Conservation (phyloP, 768 basidiomycete species). For the Mrakia hoshinonis region DNA sequence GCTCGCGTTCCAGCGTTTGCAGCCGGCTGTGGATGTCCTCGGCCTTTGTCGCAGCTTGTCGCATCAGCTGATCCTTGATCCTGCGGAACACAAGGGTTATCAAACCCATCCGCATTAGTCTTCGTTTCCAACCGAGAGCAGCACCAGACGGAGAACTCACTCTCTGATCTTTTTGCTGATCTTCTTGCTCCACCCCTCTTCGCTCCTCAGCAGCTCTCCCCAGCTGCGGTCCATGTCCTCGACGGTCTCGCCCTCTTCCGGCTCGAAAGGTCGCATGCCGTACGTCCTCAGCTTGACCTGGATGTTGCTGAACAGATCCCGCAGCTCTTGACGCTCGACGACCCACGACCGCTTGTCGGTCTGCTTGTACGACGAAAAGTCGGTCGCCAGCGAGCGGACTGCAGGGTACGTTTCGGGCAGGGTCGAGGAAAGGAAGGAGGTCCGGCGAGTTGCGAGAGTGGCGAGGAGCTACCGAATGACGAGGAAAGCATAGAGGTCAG, state of each 20-base stretch:
- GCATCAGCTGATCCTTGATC: slow-evolving; percentile 40
- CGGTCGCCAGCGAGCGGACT: slow-evolving; percentile 64
- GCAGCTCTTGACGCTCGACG: slow-evolving; percentile 76
- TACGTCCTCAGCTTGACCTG: slow-evolving; percentile 91
- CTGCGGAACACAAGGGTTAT: slow-evolving; percentile 32
- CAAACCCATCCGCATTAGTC: no score
- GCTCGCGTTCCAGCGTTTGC: slow-evolving; percentile 44
- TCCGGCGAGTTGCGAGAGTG: slow-evolving; percentile 58
- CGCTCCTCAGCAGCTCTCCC: slow-evolving; percentile 61
- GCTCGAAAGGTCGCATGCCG: slow-evolving; percentile 71
- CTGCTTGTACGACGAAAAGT: slow-evolving; percentile 72
- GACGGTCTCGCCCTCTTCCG: slow-evolving; percentile 60
- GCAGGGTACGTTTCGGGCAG: slow-evolving; percentile 58
- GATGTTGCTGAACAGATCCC: slow-evolving; percentile 80
- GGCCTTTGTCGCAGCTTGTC: slow-evolving; percentile 37
- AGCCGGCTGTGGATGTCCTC: slow-evolving; percentile 37
- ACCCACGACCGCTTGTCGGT: slow-evolving; percentile 81
- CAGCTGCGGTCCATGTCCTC: slow-evolving; percentile 66
- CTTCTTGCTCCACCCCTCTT: slow-evolving; percentile 63
- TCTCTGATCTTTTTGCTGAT: slow-evolving; percentile 85
- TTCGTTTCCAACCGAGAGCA: no score
- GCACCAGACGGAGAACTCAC: slow-evolving; percentile 46
- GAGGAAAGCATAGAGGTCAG: not conserved
- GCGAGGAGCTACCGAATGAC: slow-evolving; percentile 44
- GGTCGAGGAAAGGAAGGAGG: slow-evolving; percentile 57